A percentile compares a stretch with the other conserved stretches of the same genome.
Evolutionary conservation across 2,329 filamentous ascomycete genomes (phyloP).

Genomic region (Fusarium sp.): DNA sequence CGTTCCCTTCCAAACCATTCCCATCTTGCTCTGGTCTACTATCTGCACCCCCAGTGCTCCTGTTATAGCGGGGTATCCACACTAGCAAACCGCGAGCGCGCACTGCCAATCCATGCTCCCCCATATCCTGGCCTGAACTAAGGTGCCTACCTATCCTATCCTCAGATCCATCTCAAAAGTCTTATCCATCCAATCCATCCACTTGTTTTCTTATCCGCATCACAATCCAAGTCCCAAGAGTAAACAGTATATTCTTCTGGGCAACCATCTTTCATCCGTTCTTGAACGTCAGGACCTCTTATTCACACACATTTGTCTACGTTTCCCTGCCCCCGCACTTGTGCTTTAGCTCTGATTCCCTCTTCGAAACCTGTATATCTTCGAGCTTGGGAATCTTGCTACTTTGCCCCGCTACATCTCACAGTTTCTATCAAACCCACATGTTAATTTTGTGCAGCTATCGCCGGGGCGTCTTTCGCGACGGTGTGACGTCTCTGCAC

Average conservation of each 20-base stretch:
- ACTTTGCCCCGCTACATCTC: constrained; percentile 33
- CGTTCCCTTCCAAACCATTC: not conserved
- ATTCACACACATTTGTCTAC: constrained; percentile 20
- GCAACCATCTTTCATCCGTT: constrained; percentile 16
- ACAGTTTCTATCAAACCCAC: constrained; percentile 52
- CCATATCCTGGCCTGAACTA: constrained; percentile 29
- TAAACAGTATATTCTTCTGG: constrained; percentile 26
- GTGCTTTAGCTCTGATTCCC: constrained; percentile 22
- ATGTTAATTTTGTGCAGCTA: constrained; percentile 66
- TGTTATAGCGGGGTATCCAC: constrained; percentile 49
- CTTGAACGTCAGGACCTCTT: constrained; percentile 15
- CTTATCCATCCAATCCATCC: constrained; percentile 32
- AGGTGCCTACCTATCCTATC: constrained; percentile 9
- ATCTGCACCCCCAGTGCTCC: constrained; percentile 33
- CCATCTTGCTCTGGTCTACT: constrained; percentile 19
- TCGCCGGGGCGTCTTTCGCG: constrained; percentile 64
- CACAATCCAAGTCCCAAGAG: constrained; percentile 32
- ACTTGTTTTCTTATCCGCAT: constrained; percentile 34
- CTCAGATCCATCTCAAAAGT: constrained; percentile 37
- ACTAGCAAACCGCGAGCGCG: constrained; percentile 47
- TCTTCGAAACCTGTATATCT: constrained; percentile 11
- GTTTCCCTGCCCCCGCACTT: not conserved
- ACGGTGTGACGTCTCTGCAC: constrained; percentile 61
- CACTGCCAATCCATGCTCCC: constrained; percentile 48
- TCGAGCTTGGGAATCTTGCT: constrained; percentile 29